Percentiles rank a stretch among this genome's conserved stretches.
phyloP scores from a whole-genome alignment of 2,329 filamentous ascomycete species.

The Calonectria ilicicola region DNA sequence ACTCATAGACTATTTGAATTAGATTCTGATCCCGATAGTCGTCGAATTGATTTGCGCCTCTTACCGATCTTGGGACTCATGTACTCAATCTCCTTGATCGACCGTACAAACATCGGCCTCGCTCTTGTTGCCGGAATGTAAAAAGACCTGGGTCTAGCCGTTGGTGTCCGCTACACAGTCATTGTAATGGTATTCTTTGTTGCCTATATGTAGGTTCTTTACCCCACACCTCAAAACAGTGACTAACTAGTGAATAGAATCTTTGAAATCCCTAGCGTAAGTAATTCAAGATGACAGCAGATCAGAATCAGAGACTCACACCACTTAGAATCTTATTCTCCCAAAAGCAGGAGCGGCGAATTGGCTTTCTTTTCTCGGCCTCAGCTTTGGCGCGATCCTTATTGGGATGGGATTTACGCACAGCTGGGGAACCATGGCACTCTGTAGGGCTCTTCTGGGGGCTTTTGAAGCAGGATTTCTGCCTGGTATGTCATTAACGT shows the following conservation, averaged over 20 bases:
- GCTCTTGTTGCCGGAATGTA: constrained; percentile 18
- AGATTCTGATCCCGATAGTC: neutral
- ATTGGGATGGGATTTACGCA: constrained; percentile 22
- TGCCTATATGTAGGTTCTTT: neutral
- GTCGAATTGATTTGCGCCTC: constrained; percentile 15
- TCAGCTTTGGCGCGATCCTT: constrained; percentile 7
- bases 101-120: constrained; percentile 16
- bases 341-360: constrained; percentile 13
- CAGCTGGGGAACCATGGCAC: constrained; percentile 14
- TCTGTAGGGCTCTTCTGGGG: constrained; percentile 11
- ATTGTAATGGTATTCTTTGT: constrained; percentile 20
- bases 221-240: accelerated
- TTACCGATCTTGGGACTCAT: constrained; percentile 11
- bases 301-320: neutral
- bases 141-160: constrained; percentile 1
- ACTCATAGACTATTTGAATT: no score
- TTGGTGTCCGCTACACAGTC: constrained; percentile 15
- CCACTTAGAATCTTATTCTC: constrained; percentile 7
- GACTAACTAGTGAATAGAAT: neutral
- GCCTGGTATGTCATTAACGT: neutral
- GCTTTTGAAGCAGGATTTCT: constrained; percentile 23
- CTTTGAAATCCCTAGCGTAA: constrained; percentile 18
- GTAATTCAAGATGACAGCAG: neutral
- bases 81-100: constrained; percentile 19
- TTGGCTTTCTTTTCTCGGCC: constrained; percentile 17